phyloP scores from a whole-genome alignment of 371 early-diverging fungal species.

The Apophysomyces ossiformis region DNA sequence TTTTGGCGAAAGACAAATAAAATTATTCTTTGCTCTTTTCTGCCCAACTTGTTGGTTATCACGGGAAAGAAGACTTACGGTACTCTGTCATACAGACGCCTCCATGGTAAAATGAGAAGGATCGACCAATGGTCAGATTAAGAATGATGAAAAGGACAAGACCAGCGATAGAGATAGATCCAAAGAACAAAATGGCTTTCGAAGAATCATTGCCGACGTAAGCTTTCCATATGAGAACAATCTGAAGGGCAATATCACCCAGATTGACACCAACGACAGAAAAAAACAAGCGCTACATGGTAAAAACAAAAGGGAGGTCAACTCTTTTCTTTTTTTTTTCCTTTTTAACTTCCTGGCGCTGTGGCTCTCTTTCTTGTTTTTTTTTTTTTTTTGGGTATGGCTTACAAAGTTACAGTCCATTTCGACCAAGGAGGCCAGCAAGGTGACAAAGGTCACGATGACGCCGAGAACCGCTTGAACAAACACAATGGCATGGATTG shows the following conservation, averaged over 20 bases:
- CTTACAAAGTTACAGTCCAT: conserved; percentile 50
- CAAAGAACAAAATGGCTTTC: conserved; percentile 33
- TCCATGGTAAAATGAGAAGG: conserved; percentile 14
- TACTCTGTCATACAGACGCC: conserved; percentile 41
- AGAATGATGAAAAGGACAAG: conserved; percentile 37
- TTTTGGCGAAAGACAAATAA: neutral
- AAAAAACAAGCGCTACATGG: conserved; percentile 20
- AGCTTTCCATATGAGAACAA: conserved; percentile 51
- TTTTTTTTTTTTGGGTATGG: neutral
- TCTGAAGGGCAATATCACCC: conserved; percentile 42
- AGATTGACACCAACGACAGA: conserved; percentile 50
- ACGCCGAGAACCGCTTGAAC: conserved; percentile 41
- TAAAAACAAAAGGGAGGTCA: neutral
- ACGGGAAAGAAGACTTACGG: conserved; percentile 27
- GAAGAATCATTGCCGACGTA: conserved; percentile 49
- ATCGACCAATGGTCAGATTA: conserved; percentile 44
- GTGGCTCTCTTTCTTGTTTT: too few species aligned
- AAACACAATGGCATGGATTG: conserved; percentile 39
- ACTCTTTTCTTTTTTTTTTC: neutral
- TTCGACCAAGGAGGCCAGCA: conserved; percentile 31
- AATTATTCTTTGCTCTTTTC: neutral
- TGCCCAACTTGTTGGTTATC: neutral
- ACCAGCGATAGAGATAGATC: conserved; percentile 33
- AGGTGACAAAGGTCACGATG: conserved; percentile 39
- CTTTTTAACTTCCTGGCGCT: too few species aligned